Base-by-base conservation (phyloP, 257 asterid species). In the Scutellaria baicalensis region DNA sequence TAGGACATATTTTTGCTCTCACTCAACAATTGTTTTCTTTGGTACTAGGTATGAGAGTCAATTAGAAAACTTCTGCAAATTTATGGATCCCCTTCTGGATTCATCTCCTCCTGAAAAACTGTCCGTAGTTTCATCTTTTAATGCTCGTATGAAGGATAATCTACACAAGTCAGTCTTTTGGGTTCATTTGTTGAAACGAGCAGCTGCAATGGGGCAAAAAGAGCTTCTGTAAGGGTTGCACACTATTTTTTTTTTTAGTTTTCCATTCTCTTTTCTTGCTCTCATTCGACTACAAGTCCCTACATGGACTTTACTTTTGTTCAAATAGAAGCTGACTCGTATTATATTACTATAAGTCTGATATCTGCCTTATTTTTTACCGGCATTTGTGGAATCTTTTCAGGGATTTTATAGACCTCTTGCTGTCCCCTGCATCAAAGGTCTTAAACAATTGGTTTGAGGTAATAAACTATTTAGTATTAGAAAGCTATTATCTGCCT, bases 401-500 rank as follows among this genome's bases (percentile, higher is more conserved):
- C 87, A 93, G 98, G 90, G 92, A 93, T 57, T 91, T 91, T 81
- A 67, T 87, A 89, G 96, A 93, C 73, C 94, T 93, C 59, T 70
- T 93, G 76, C 77, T 93, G 69, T 79, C 97, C 58, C 99, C 97
- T 60, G 95, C 96, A 62, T 91, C 99, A 9, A 91, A 89, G 87
- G 90, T 93, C 77, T 78, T 93, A 74, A 83, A 93, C 79, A 91
- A 86, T 66, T 93, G 97, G 99, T 93, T 93, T 76, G 97, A 93
- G 98, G 98, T 93, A 81, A 69, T 69, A 17, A 50, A 18, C 1
- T 59, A 6, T 6, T 42, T 39, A n/a, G 39, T 45, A 12, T 47
- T 38, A 55, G 62, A 17, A 31, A 64, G 69, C 21, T 50, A 14
- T 50, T n/a, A 39, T 17, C 16, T 59, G 42, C 40, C 42, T 62